Evolutionary conservation across 805 yeast genomes (phyloP), one percentile per base, ranked within the genome.

Genomic region (Teunomyces gatunensis): DNA sequence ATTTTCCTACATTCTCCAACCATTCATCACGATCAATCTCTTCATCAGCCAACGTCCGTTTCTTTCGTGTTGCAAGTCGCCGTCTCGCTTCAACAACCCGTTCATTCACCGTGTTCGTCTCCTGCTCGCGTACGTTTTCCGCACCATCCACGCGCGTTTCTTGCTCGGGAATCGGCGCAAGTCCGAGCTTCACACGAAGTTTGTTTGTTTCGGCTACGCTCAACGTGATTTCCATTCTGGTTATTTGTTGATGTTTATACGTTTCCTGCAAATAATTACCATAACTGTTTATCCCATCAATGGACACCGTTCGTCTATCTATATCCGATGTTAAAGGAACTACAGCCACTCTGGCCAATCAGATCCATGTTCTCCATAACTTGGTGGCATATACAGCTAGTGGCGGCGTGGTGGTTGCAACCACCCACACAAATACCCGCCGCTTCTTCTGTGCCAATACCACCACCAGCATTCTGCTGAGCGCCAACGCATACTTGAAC

Each of bases 351-450:
- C 54, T 64, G 2, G 59, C 71, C 6, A 64, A 73, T 23, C 76
- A 75, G 34, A 65, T 79, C 47, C 61, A 68, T 10, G 65, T 73
- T 2, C 68, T 68, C 18, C 71, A 61, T 12, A 64, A 74, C 48
- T 46, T 68, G 3, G 57, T 81, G 18, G 85, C 82, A 0, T 81
- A 80, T 54, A 71, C 75, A 3, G 84, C 84, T 10, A 77, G 83
- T 49, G 83, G 83, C 18, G 85, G 85, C 3, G 84, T 80, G 3
- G 82, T 80, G 10, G 81, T 80, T 1, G 64, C 77, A 39, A 56
- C 64, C 15, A 47, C 75, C 1, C 56, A 55, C 3, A 52, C 64
- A 0, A 45, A 47, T 11, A 51, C 64, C 47, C 84, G 78, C 54
- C 61, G 80, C 49, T 78, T 80, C 56, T 78, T 75, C 59, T 78